A percentile compares a stretch with the other conserved stretches of the same genome.
These are phyloP conservation scores for Elymus sibiricus DNA, from an alignment of 176 grass and related monocot genomes.

Conservation along the genomic window DNA sequence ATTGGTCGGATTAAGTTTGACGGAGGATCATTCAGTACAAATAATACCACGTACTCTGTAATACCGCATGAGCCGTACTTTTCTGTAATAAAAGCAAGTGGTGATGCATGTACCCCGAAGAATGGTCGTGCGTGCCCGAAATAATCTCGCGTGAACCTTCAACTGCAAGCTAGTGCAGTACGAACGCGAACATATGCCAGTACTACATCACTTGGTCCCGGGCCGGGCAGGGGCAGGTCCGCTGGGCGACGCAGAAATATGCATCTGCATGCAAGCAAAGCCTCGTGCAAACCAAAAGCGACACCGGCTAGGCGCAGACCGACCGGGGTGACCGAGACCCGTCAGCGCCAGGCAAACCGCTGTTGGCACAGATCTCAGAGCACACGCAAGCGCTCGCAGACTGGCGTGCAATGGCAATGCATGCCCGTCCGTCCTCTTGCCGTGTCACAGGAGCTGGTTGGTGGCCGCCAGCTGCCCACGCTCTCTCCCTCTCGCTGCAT, in stretches of 20 bases:
- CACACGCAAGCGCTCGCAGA: neutral
- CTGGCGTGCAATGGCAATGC: neutral
- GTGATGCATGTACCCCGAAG: neutral
- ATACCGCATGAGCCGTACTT: neutral
- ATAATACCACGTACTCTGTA: too few relatives aligned
- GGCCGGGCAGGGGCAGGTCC: neutral
- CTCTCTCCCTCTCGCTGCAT: neutral
- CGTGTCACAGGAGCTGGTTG: neutral
- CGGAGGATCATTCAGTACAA: too few relatives aligned
- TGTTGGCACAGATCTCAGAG: constrained; percentile 5
- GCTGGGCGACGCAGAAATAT: neutral
- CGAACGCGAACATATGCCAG: too few relatives aligned
- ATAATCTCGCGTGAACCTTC: too few relatives aligned
- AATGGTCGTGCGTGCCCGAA: neutral
- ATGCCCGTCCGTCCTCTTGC: constrained; percentile 4
- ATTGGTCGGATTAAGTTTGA: too few relatives aligned
- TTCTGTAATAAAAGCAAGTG: neutral
- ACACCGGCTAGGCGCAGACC: neutral
- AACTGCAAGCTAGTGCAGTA: too few relatives aligned
- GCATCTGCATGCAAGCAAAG: neutral
- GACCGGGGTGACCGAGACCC: neutral
- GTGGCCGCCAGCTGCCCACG: neutral
- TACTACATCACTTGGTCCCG: neutral
- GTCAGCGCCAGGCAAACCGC: neutral
- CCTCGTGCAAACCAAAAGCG: neutral